Evolutionary conservation across 495 filamentous ascomycete species (phyloP), one percentile per base, ranked within the genome.

Genomic region (Xylaria cubensis): DNA sequence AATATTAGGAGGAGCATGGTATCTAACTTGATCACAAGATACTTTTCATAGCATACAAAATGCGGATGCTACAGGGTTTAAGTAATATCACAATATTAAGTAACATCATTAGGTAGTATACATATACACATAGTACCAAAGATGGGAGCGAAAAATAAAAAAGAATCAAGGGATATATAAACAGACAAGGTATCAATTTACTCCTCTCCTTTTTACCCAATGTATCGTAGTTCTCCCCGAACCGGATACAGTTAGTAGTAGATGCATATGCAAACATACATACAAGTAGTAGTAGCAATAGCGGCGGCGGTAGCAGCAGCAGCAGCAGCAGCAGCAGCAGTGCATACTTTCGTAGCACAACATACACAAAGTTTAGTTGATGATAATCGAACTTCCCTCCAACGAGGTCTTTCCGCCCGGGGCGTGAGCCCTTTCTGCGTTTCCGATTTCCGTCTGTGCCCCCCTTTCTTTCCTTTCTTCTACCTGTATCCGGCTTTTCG

Each of bases 341-440:
- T 41, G 39, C 39, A 29, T 12, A 32, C 48, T 24, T 46, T 46
- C 24, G 62, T 50, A 64, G 15, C 12, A 4, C 13, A 46, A 64
- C 42, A 17, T 64, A 64, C 62, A 64, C 62, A 64, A 50, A 10
- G 26, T 46, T 46, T 44, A 12, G 61, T n/a, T 42, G 21, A 29
- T 41, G 26, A 29, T 29, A 29, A 44, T 63, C 21, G 17, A 63
- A 61, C 21, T 39, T 21, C 34, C 19, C 6, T 12, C 39, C 26
- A 29, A 7, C 59, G 36, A 61, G 34, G 56, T 61, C 34, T 61
- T 61, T 39, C 32, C 17, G 58, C 58, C 26, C 32, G 42, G 42
- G 62, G 62, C 62, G 62, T 50, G 62, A 64, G 62, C 62, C 62
- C 7, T 5, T 64, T 64, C 17, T 32, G 62, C 62, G 34, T 46